A percentile compares a stretch with the other conserved stretches of the same genome.
Conservation (phyloP, 176 grass and related monocot species). For the Ampelocalamus luodianensis region DNA sequence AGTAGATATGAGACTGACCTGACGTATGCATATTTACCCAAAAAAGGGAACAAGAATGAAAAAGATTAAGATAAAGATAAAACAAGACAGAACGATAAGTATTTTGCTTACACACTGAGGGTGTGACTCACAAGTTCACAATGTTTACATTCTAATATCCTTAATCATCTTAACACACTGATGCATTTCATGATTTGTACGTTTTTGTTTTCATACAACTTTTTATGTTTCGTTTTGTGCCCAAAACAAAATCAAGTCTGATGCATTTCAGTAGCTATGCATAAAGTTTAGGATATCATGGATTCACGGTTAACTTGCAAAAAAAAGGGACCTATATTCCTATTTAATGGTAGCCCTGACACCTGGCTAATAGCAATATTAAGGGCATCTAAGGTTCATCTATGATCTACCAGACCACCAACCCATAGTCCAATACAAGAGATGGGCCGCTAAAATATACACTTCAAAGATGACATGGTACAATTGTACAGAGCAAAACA, state of each 20-base stretch:
- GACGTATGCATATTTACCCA: conserved; percentile 5
- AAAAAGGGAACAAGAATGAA: background rate
- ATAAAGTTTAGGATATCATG: background rate
- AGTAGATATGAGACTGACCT: background rate
- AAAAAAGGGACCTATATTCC: background rate
- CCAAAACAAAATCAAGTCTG: background rate
- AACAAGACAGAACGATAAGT: background rate
- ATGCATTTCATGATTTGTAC: conserved; percentile 7
- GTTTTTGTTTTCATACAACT: background rate
- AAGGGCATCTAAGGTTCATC: background rate
- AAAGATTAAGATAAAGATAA: background rate
- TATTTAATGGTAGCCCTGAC: background rate
- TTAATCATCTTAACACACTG: background rate
- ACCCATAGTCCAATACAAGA: conserved; percentile 1
- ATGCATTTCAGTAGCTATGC: background rate
- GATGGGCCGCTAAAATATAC: background rate
- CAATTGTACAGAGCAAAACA: conserved; percentile 1
- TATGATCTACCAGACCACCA: background rate
- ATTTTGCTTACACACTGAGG: background rate
- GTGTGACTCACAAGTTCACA: background rate
- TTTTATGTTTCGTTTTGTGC: background rate
- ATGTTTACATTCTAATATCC: conserved; percentile 13
- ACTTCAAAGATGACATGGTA: background rate
- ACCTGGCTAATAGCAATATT: conserved; percentile 6
- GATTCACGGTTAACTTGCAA: background rate